Conservation (phyloP, 2,329 filamentous ascomycete genomes). For the Diaporthe batatas region DNA sequence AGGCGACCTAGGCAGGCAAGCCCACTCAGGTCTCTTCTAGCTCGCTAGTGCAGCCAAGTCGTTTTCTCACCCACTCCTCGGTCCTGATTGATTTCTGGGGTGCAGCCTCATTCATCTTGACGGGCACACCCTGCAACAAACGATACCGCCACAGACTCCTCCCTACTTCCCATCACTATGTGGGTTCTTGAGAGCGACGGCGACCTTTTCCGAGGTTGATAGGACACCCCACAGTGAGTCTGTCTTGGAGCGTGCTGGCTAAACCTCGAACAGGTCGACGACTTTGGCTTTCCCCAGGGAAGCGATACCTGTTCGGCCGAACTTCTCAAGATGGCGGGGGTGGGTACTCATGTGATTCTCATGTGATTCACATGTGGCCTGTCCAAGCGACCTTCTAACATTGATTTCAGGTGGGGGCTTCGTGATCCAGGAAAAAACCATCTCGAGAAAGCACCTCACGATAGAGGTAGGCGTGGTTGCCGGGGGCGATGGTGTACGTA, state of each 20-base stretch:
- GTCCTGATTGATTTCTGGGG: not conserved
- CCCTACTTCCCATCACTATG: slow-evolving; percentile 59
- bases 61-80: not conserved
- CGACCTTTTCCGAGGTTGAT: slow-evolving; percentile 63
- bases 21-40: not conserved
- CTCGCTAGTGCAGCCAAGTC: not conserved
- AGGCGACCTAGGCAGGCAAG: slow-evolving; percentile 1
- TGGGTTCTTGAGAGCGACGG: slow-evolving; percentile 74
- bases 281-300: slow-evolving; percentile 88
- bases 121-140: not conserved
- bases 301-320: slow-evolving; percentile 87
- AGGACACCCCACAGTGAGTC: not conserved
- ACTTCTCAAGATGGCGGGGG: slow-evolving; percentile 73
- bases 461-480: slow-evolving; percentile 77
- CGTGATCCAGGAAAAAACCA: slow-evolving; percentile 81
- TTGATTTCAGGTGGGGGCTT: slow-evolving; percentile 70
- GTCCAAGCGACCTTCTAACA: not conserved
- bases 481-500: slow-evolving; percentile 74
- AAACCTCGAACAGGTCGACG: slow-evolving; percentile 67
- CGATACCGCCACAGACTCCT: not conserved
- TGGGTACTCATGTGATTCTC: slow-evolving; percentile 31
- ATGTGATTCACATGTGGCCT: slow-evolving; percentile 37
- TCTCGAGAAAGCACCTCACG: slow-evolving; percentile 90
- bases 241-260: not conserved
- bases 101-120: not conserved